phyloP scores from a whole-genome alignment of 140 eudicot species.

The Stevia rebaudiana region DNA sequence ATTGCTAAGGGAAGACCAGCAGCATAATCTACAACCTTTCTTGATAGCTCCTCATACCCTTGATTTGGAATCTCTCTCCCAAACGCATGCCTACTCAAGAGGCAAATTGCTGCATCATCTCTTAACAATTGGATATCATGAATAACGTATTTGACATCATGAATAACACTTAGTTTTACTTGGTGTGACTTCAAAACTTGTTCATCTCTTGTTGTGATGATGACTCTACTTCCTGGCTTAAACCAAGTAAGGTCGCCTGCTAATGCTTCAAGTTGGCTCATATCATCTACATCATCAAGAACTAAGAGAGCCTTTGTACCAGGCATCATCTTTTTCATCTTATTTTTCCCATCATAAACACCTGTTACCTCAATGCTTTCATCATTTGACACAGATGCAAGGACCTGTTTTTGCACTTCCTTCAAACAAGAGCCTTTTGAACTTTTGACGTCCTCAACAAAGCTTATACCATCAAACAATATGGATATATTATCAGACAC shows the following conservation, averaged over 20 bases:
- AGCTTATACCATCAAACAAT: slow-evolving; percentile 13
- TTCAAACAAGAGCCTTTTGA: slow-evolving; percentile 1
- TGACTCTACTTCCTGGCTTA: slow-evolving; percentile 18
- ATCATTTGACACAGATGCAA: not conserved
- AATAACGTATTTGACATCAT: too few relatives aligned
- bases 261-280: slow-evolving; percentile 16
- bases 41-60: too few relatives aligned
- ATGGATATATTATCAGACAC: slow-evolving; percentile 1
- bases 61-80: too few relatives aligned
- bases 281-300: slow-evolving; percentile 23
- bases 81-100: too few relatives aligned
- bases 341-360: not conserved
- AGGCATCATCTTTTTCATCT: not conserved
- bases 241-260: slow-evolving; percentile 5
- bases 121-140: too few relatives aligned
- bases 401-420: slow-evolving; percentile 12
- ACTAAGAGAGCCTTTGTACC: slow-evolving; percentile 11
- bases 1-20: too few relatives aligned
- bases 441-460: slow-evolving; percentile 11
- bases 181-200: not conserved
- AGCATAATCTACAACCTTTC: too few relatives aligned
- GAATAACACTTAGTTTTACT: not conserved
- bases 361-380: not conserved
- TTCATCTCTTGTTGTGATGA: slow-evolving; percentile 27
- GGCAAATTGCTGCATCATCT: too few relatives aligned